Base-by-base conservation (phyloP, 192 early-diverging fungal species). In the Spizellomyces punctatus region DNA sequence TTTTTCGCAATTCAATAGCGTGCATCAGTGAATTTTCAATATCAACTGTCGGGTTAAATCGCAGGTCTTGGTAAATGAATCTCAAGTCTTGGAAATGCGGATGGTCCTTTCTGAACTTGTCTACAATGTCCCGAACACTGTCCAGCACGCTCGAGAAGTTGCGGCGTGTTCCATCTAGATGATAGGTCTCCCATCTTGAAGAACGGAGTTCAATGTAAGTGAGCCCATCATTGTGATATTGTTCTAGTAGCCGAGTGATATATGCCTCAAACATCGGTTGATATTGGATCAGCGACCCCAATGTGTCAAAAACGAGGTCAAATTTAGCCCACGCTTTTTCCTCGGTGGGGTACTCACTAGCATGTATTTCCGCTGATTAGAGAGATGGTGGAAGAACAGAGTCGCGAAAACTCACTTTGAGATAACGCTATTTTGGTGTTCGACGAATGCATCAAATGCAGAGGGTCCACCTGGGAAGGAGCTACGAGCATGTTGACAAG, bases 271-370 rank as follows among this genome's bases (percentile, higher is more conserved):
- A 66, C 14, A 66, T 12, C 0, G 64, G 64, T n/a, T 66, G 46
- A 46, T 66, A 66, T 21, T 41, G 45, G 46, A 66, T n/a, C 6
- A 66, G 10, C 4, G 44, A 46, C 4, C 64, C 64, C 16, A 66
- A 41, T 46, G 54, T 66, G 6, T 46, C 46, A 46, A 66, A 66
- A 6, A 41, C n/a, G 22, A 66, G 21, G 46, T 16, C 17, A 50
- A 66, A 66, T 8, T 42, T 46, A 17, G 64, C 64, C 64, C 64
- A 66, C 46, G 64, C 64, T 52, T 36, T 19, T 21, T 66, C 64
- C 21, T 66, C 64, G 46, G 44, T 66, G 14, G 44, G 6, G 64
- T 49, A 66, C 54, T 19, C 12, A 4, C 52, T 54, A 54, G 52
- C 14, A 54, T 16, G 17, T 3, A n/a, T n/a, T 19, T 19, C 17